A percentile compares a stretch with the other conserved stretches of the same genome.
These are phyloP conservation scores for Ramaria rubella DNA, from an alignment of 768 basidiomycete species.

Conservation along the genomic window DNA sequence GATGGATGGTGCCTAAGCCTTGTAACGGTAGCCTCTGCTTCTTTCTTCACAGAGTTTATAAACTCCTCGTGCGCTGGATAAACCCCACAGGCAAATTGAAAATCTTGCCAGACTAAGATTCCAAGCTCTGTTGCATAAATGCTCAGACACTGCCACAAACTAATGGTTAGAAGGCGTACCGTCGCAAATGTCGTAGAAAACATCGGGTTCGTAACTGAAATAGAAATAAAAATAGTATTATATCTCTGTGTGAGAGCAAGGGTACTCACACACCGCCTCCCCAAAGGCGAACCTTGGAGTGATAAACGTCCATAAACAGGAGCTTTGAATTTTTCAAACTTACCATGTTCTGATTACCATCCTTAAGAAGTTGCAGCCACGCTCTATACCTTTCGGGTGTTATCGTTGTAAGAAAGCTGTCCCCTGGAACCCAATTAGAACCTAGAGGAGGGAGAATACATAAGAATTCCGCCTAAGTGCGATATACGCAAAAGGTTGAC, in stretches of 20 bases:
- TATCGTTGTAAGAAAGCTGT: slow-evolving; percentile 33
- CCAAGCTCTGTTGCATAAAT: slow-evolving; percentile 32
- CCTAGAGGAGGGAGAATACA: slow-evolving; percentile 19
- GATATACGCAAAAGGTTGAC: not conserved
- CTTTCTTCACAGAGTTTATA: slow-evolving; percentile 29
- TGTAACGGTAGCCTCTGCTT: slow-evolving; percentile 33
- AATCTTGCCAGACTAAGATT: slow-evolving; percentile 43
- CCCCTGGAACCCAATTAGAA: slow-evolving; percentile 35
- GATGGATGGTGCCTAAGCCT: slow-evolving; percentile 34
- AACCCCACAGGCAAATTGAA: slow-evolving; percentile 38
- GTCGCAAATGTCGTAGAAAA: slow-evolving; percentile 33
- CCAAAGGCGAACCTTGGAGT: slow-evolving; percentile 31
- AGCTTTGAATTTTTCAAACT: not conserved
- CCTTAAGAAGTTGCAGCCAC: slow-evolving; percentile 33
- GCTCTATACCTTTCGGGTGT: slow-evolving; percentile 26
- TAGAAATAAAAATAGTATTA: not conserved
- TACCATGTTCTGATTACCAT: slow-evolving; percentile 39
- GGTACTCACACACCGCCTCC: slow-evolving; percentile 30
- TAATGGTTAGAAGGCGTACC: slow-evolving; percentile 6
- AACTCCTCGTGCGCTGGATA: slow-evolving; percentile 35
- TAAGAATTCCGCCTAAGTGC: not conserved
- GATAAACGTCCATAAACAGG: not conserved
- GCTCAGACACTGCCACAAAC: not conserved
- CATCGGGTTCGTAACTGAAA: slow-evolving; percentile 29
- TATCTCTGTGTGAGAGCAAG: not conserved